Evolutionary conservation across 1,284 basidiomycete genomes (phyloP), one percentile per base, ranked within the genome.

Genomic region (Moesziomyces aphidis): DNA sequence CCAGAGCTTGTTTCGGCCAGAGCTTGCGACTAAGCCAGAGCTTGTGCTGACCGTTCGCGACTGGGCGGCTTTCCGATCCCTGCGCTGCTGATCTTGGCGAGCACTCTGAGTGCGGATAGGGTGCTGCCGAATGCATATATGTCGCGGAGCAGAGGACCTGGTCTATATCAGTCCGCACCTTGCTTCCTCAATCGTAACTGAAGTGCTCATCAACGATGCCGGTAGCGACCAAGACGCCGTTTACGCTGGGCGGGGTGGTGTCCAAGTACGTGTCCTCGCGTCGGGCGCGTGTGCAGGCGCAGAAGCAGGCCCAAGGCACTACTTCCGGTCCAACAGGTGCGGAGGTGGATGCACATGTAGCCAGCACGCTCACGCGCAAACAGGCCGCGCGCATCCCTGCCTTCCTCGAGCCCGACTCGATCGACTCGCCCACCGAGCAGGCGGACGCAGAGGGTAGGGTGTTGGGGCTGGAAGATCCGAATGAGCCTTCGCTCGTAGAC

Each of bases 381-480:
- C 53, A 61, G n/a, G 53, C 50, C 24, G 51, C 26, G 28, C 45
- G 45, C 1, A 26, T 49, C 15, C 46, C 54, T 11, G 54, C 48
- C 19, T 21, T n/a, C 31, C 28, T 11, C 22, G 52, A 23, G 11
- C 13, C 13, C 6, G 43, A n/a, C 24, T 19, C 39, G 9, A 45
- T 22, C 21, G 36, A 46, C 8, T 3, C 43, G 15, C 42, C 50
- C 1, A 8, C 36, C 17, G 54, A 23, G 23, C 59, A 62, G 49
- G 52, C 57, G 4, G 78, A 74, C 45, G 42, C 57, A 1, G 23
- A 63, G 42, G 78, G 76, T 17, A 58, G 71, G 0, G 64, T 55
- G 24, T 44, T 76, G 0, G 78, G 77, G 0, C 48, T 79, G 3
- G 74, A 79, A 45, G 77, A 79, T 44, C 67, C 74, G 1, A 17